Evolutionary conservation across 2,329 filamentous ascomycete genomes (phyloP), one percentile per base, ranked within the genome.

Genomic region (Exophiala alcalophila): DNA sequence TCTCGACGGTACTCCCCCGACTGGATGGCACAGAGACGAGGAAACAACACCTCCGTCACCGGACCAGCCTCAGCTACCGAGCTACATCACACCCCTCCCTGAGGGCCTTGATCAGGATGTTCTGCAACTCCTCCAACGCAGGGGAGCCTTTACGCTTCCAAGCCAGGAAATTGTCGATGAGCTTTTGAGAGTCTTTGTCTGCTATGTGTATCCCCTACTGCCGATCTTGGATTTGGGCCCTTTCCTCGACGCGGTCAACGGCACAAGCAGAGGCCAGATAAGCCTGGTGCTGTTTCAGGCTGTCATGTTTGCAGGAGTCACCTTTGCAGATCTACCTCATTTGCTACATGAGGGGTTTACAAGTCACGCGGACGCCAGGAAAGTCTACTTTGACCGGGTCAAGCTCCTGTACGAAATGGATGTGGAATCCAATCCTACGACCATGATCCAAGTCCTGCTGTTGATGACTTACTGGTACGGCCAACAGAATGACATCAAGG

Each of bases 281-380:
- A 95, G 90, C 66, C 69, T 96, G 57, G 77, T 96, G 45, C 70
- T 96, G 2, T 95, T 94, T 64, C 90, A 96, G 61, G 86, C 89
- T 6, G 84, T 95, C 57, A 94, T 96, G 86, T 96, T 96, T 62
- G 83, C 87, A 1, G 89, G 86, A 1, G 84, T 85, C 2, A 86
- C 89, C 0, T 94, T 91, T 61, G 82, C 94, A 44, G 86, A 92
- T 56, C 82, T 87, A 66, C 78, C 81, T 44, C 73, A 81, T 58
- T 72, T 96, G 37, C 86, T 84, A 25, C 16, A 12, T 10, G 30
- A 27, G 11, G 90, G 90, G 2, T 94, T 86, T 60, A 64, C 76
- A 5, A 83, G 77, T 18, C 76, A 88, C 33, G 90, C 91, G 65
- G 80, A 81, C 44, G 89, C 90, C 6, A 78, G 90, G 50, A 91